phyloP scores from a whole-genome alignment of 805 yeast genomes.

The Wickerhamomyces strasburgensis region DNA sequence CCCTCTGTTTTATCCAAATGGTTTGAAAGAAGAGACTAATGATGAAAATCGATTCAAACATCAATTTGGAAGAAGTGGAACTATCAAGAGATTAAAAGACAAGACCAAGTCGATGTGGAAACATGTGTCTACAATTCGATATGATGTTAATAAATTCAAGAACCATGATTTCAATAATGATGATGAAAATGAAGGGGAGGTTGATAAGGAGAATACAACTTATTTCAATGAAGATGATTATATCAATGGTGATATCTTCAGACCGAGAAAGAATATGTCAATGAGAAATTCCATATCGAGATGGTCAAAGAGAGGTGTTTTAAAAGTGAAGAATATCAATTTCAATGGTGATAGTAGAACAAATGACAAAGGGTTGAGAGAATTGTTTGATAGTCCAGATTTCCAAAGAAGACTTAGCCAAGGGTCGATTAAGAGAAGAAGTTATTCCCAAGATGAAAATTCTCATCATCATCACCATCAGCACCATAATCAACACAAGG shows the following conservation, averaged over 20 bases:
- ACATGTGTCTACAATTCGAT: slow-evolving; percentile 5
- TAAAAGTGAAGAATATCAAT: slow-evolving; percentile 1
- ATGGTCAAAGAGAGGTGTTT: background rate
- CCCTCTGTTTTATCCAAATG: too few relatives aligned
- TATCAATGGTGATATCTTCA: slow-evolving; percentile 1
- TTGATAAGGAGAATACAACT: slow-evolving; percentile 4
- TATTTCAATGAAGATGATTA: background rate
- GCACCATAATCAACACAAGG: background rate
- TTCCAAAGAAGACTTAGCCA: slow-evolving; percentile 9
- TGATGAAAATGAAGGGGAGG: background rate
- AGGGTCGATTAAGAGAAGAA: slow-evolving; percentile 6
- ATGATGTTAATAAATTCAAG: background rate
- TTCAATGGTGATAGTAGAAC: background rate
- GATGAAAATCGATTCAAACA: background rate
- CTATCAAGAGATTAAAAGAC: slow-evolving; percentile 8
- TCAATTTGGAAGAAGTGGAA: slow-evolving; percentile 2
- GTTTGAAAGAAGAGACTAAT: background rate
- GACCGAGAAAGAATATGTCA: slow-evolving; percentile 1
- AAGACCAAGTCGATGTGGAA: slow-evolving; percentile 12
- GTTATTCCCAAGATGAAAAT: background rate
- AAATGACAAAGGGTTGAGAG: slow-evolving; percentile 1
- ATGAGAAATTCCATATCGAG: background rate
- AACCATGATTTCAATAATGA: background rate
- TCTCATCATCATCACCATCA: background rate
- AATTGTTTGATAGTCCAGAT: slow-evolving; percentile 11